Base-by-base conservation (phyloP, 2,329 filamentous ascomycete genomes). In the Cercospora sojina region DNA sequence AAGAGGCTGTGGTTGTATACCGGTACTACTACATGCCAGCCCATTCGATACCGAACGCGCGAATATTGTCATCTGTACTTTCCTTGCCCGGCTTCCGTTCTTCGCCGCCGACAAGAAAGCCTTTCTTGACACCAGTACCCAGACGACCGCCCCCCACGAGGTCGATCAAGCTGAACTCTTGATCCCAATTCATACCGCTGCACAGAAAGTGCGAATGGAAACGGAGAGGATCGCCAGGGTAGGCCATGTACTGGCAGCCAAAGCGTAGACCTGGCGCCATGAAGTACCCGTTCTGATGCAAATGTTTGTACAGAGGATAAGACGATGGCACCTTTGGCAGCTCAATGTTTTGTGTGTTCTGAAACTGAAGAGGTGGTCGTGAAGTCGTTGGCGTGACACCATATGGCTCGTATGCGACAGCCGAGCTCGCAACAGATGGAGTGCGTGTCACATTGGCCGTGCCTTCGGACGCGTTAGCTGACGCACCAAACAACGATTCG, bases 151-250 rank as follows among this genome's bases (percentile, higher is more conserved):
- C 93, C 20, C 89, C 90, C 16, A 98, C 90, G 13, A 99, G 82
- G 71, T 97, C 91, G 71, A 97, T 85, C 74, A 98, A 82, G 41
- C 91, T 86, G 64, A 99, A 90, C 72, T 93, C 88, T 74, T 97
- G 87, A 67, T 97, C 88, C 92, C 93, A 98, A n/a, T 84, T 88
- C 72, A 91, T 87, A 32, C 91, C 88, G n/a, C 90, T 90, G 7
- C 90, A 91, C 73, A 97, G 85, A 77, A 97, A 98, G 78, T 99
- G 95, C 55, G 92, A 95, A 79, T 99, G 95, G 77, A 96, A 99
- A 10, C 95, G 89, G 60, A 99, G 83, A 1, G 95, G 93, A 77
- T 99, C 95, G 55, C 95, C 95, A 0, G 95, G 95, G 74, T 99
- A 99, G 5, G 96, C 92, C 72, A 93, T 92, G 79, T 96, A 97